These are phyloP conservation scores for Suillus bovinus DNA, from an alignment of 768 basidiomycete genomes.

Conservation along the genomic window DNA sequence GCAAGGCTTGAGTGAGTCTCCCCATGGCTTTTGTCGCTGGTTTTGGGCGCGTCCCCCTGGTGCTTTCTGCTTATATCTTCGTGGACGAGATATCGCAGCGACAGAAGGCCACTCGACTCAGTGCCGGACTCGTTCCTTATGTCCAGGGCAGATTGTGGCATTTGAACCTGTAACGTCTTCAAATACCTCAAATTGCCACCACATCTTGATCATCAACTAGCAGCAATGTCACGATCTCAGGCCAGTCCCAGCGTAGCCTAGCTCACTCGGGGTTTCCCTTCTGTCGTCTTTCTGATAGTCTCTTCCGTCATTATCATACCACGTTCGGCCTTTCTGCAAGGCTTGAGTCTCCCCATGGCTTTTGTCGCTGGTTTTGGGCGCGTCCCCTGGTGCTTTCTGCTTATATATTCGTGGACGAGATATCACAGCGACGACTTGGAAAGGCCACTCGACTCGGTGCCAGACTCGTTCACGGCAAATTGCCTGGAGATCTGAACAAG, in stretches of 20 bases:
- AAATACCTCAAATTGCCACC: neutral
- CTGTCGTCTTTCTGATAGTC: no score
- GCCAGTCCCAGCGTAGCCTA: constrained; percentile 25
- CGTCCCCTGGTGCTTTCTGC: constrained; percentile 7
- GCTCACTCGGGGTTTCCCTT: constrained; percentile 16
- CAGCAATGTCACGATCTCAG: neutral
- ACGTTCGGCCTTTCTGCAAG: no score
- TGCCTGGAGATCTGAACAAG: constrained; percentile 36
- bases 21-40: neutral
- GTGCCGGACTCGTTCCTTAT: no score
- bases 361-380: no score
- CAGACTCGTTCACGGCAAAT: constrained; percentile 27
- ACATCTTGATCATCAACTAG: neutral
- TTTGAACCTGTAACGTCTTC: neutral
- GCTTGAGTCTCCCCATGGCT: no score
- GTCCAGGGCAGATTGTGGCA: no score
- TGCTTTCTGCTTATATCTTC: no score
- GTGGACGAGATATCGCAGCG: no score
- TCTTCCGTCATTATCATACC: no score
- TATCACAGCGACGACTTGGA: constrained; percentile 16
- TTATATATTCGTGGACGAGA: constrained; percentile 7
- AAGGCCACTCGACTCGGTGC: constrained; percentile 25
- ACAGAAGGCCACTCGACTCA: no score
- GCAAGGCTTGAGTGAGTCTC: constrained; percentile 15
- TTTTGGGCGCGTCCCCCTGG: constrained; percentile 7